phyloP scores from a whole-genome alignment of 2,329 filamentous ascomycete species.

The Talaromyces rugulosus region DNA sequence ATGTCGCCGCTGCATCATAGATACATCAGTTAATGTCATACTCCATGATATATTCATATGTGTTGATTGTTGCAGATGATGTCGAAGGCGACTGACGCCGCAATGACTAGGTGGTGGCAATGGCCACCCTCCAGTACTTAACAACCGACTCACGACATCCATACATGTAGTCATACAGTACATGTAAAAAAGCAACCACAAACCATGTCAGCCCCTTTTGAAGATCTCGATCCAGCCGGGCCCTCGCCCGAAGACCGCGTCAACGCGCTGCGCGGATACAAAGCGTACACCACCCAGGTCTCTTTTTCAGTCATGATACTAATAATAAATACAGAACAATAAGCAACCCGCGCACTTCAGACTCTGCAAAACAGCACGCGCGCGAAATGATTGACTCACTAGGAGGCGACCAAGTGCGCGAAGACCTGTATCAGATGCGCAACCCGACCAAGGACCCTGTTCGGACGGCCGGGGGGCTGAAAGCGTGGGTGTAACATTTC shows the following conservation, averaged over 20 bases:
- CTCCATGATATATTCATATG: not conserved
- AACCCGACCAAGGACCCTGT: constrained; percentile 16
- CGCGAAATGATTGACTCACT: constrained; percentile 16
- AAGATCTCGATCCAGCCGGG: constrained; percentile 12
- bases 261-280: constrained; percentile 16
- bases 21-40: not conserved
- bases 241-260: constrained; percentile 14
- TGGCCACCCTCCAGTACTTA: not conserved
- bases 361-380: constrained; percentile 18
- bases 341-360: constrained; percentile 17
- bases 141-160: not conserved
- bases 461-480: constrained; percentile 16
- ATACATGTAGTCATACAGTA: no score
- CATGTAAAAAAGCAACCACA: not conserved
- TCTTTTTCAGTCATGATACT: not conserved
- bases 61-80: not conserved
- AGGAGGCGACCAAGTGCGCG: constrained; percentile 13
- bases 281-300: constrained; percentile 10
- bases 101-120: not conserved
- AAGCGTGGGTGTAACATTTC: constrained; percentile 15
- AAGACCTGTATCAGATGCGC: constrained; percentile 14
- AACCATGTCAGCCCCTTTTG: constrained; percentile 1
- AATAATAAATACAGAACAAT: constrained; percentile 12
- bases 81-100: not conserved
- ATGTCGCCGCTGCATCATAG: not conserved